Base-by-base conservation (phyloP, 1,139 yeast species). In the Debaryomycetaceae sp. region DNA sequence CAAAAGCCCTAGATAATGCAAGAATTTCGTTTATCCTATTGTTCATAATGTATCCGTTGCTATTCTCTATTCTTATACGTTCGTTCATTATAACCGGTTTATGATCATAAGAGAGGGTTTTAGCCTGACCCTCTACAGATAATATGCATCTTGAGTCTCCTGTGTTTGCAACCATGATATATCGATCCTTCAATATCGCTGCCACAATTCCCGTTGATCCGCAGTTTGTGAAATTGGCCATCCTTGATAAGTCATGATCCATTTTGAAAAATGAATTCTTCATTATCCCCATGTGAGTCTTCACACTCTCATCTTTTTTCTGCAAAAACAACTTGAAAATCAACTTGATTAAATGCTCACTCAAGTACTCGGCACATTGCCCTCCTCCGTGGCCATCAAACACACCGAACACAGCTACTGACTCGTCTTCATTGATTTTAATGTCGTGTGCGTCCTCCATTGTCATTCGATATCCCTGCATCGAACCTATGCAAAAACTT, bases 341-440 rank as follows among this genome's bases (percentile, higher is more conserved):
- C 22, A 54, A 49, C 24, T 57, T 55, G 2, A 75, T 72, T 13
- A 81, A 65, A 24, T 62, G 63, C n/a, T 72, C 72, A 37, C 81
- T 71, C 4, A 85, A 66, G 52, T 68, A 78, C 38, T 73, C 74
- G 1, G 91, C 82, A 36, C 87, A 75, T 31, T 74, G 72, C 13
- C 75, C 71, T 17, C 91, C 91, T 2, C 95, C 95, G 59, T 86
- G 95, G 4, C 95, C 95, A 60, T 86, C 95, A 62, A 83, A 86
- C 4, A 86, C 87, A 0, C 85, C 89, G 60, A 83, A 84, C 6
- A 85, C 73, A 36, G 84, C 82, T 36, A 85, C 57, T 37, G 61
- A 47, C 51, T 73, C 78, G 52, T 68, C 68, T 48, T 70, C 75
- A 48, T 66, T 68, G 37, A 76, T 58, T 51, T 59, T 60, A 43